Evolutionary conservation across 2,329 filamentous ascomycete species (phyloP), one percentile per base, ranked within the genome.

Genomic region (Rhynchosporium secalis): DNA sequence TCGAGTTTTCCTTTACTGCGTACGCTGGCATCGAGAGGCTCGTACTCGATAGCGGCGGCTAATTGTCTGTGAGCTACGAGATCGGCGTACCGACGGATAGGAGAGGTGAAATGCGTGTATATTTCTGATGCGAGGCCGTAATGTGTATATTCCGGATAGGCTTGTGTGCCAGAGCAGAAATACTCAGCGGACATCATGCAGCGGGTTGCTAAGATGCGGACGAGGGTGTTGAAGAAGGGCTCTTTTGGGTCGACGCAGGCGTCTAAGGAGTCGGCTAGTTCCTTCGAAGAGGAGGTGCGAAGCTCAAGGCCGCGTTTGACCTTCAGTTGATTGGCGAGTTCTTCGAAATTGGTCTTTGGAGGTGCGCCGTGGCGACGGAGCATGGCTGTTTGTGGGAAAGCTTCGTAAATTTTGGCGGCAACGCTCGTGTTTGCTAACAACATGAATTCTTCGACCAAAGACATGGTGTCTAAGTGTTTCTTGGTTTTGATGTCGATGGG

Each of bases 121-220:
- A 99, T 99, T 72, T 96, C 91, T 3, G 90, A 92, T 0, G 96
- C 96, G 41, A 99, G 87, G 69, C 95, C 95, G 76, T 99, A 99
- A 78, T 99, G 96, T 58, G 92, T 86, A 83, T 96, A 99, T 75
- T 98, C 95, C 0, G 92, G 89, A 75, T 95, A 94, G 0, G 93
- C 86, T 75, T 97, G 92, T 6, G 92, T 93, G 64, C 95, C 95
- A 0, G 94, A 91, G 78, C 91, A 95, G 78, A 99, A 99, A 78
- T 99, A 99, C 78, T 99, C 95, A 65, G 95, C 95, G 59, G 92
- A 95, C 82, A 96, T 96, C 95, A 99, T 99, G 83, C 95, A 99
- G 28, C 95, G 89, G 8, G 95, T 99, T 9, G 95, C 95, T 80
- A 99, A 90, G 78, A 99, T 96, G 74, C 95, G 91, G 70, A 99